Conservation (phyloP, 768 basidiomycete genomes). For the Tricholoma sp. region DNA sequence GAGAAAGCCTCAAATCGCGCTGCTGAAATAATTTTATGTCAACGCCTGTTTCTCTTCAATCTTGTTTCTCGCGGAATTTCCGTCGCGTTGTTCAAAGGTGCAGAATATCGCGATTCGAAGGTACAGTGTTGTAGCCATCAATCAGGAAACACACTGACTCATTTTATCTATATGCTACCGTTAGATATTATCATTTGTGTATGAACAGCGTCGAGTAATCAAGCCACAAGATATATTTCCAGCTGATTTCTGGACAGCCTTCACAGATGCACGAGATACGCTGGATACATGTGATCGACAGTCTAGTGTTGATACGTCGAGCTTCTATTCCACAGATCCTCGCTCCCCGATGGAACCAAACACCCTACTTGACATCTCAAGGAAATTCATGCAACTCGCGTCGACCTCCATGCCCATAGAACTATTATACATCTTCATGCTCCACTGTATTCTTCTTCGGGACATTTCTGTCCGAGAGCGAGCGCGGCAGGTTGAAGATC, state of each 20-base stretch:
- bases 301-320: background rate
- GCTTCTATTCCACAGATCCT: background rate
- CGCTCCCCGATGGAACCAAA: background rate
- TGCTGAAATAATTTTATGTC: constrained; percentile 31
- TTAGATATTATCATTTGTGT: constrained; percentile 64
- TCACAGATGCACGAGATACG: background rate
- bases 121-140: constrained; percentile 22
- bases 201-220: constrained; percentile 24
- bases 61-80: constrained; percentile 46
- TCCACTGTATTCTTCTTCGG: constrained; percentile 29
- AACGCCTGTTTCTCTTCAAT: constrained; percentile 45
- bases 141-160: background rate
- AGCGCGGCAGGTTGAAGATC: constrained; percentile 24
- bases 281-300: constrained; percentile 2
- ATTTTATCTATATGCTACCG: background rate
- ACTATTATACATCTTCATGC: constrained; percentile 19
- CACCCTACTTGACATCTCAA: background rate
- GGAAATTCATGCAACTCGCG: background rate
- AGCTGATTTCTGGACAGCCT: constrained; percentile 7
- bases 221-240: constrained; percentile 10
- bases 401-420: constrained; percentile 6
- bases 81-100: constrained; percentile 45
- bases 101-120: constrained; percentile 62
- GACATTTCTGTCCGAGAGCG: constrained; percentile 33
- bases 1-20: background rate